Evolutionary conservation across 2,329 filamentous ascomycete species (phyloP).

Genomic region (Trichoderma koningii): DNA sequence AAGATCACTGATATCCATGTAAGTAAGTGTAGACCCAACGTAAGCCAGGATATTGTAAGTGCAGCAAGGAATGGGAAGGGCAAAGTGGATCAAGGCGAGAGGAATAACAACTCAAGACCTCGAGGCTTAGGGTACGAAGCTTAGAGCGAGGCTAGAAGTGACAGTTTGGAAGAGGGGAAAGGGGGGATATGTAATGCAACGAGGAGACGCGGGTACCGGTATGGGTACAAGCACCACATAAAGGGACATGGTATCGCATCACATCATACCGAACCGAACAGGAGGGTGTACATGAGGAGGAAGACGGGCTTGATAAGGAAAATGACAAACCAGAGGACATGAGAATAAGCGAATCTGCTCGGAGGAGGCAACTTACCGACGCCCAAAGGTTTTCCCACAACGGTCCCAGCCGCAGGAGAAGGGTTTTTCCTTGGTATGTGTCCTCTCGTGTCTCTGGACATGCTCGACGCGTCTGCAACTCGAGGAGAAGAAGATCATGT

Average conservation of each 20-base stretch:
- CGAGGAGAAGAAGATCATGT: slow-evolving; percentile 25
- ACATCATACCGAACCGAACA: slow-evolving; percentile 4
- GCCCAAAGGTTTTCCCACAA: slow-evolving; percentile 64
- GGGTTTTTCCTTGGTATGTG: slow-evolving; percentile 66
- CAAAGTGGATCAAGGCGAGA: slow-evolving; percentile 14
- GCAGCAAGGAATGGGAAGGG: neutral
- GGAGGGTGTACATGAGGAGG: neutral
- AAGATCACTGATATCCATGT: slow-evolving; percentile 66
- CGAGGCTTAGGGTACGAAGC: slow-evolving; percentile 18
- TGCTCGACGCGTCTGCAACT: slow-evolving; percentile 60
- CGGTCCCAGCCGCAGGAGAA: slow-evolving; percentile 61
- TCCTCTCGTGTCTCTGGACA: slow-evolving; percentile 64
- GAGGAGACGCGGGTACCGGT: slow-evolving; percentile 24
- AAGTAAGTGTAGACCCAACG: slow-evolving; percentile 40
- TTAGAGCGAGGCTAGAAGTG: slow-evolving; percentile 15
- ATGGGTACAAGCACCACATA: slow-evolving; percentile 23
- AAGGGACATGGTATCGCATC: slow-evolving; percentile 4
- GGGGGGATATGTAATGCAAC: slow-evolving; percentile 22
- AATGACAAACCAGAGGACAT: neutral
- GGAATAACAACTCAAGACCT: neutral
- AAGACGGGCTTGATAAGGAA: neutral
- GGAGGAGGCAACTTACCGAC: slow-evolving; percentile 53
- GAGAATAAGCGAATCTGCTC: neutral
- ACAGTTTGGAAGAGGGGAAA: slow-evolving; percentile 14
- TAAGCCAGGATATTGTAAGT: slow-evolving; percentile 10